Evolutionary conservation across 2,329 filamentous ascomycete genomes (phyloP), one percentile per base, ranked within the genome.

Genomic region (Colletotrichum sp.): DNA sequence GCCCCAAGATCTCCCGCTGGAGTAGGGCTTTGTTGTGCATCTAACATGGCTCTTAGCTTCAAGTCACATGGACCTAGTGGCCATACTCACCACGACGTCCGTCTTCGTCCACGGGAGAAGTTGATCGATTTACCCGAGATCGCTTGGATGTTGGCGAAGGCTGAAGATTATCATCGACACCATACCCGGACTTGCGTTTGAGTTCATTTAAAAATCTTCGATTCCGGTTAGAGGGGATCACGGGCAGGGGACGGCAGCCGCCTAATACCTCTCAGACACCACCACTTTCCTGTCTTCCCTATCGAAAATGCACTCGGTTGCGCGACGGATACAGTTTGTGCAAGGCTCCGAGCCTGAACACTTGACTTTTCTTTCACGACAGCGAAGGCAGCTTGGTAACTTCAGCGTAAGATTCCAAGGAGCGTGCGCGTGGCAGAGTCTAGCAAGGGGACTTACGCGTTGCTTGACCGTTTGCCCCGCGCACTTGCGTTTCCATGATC

Each of bases 231-330:
- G 43, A 21, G 43, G 0, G 38, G 12, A 52, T 52, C 43, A 52
- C n/a, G 43, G 12, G 6, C 6, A 24, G 18, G 63, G n/a, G 26
- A 8, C 10, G 13, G 30, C 1, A 26, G 18, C 16, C 8, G 34
- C 15, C 12, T 55, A 30, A 30, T 30, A 75, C 73, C 73, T 72
- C 24, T 75, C 73, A 21, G 74, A 73, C 0, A 76, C 70, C 15
- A 76, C 58, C 4, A 76, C 74, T 21, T 76, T 76, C 48, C 71
- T 72, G 28, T 76, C 74, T 12, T 76, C 74, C 34, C 60, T 67
- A 26, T 76, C 70, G 21, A 73, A 76, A 10, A 73, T 65, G n/a
- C 70, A 76, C n/a, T 63, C 67, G 15, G 67, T 64, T 4, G 74
- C 68, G 9, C 66, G 67, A 10, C 65, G 64, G 16, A 57, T 63